Evolutionary conservation across 306 rosid species (phyloP).

Genomic region (Spatholobus suberectus): DNA sequence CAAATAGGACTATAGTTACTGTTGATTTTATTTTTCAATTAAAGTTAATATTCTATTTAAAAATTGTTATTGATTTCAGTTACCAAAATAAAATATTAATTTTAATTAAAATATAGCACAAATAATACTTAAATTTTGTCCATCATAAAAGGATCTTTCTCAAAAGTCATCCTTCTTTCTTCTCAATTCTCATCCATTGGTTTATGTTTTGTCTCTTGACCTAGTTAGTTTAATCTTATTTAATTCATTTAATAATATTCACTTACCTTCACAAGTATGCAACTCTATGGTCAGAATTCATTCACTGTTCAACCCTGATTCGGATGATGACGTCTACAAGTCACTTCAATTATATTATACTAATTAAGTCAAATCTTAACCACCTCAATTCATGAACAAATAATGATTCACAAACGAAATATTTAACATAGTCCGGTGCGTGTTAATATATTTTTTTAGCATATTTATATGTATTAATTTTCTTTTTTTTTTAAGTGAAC

Average conservation of each 20-base stretch:
- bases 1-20: background rate
- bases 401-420: background rate
- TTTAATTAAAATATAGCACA: background rate
- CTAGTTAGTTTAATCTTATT: background rate
- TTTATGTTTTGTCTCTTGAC: background rate
- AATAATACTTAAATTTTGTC: background rate
- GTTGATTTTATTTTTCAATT: background rate
- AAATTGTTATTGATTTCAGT: background rate
- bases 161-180: background rate
- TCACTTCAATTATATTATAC: background rate
- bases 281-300: background rate
- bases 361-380: background rate
- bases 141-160: background rate
- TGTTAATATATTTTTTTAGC: background rate
- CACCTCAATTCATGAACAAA: background rate
- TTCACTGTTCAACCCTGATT: background rate
- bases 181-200: background rate
- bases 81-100: background rate
- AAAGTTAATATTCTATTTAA: background rate
- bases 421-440: too few species aligned
- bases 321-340: background rate
- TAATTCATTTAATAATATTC: background rate
- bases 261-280: constrained; percentile 25
- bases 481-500: background rate
- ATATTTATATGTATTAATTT: background rate